A percentile compares a stretch with the other conserved stretches of the same genome.
Evolutionary conservation across 2,329 filamentous ascomycete species (phyloP).

Genomic region (Bipolaris oryzae): DNA sequence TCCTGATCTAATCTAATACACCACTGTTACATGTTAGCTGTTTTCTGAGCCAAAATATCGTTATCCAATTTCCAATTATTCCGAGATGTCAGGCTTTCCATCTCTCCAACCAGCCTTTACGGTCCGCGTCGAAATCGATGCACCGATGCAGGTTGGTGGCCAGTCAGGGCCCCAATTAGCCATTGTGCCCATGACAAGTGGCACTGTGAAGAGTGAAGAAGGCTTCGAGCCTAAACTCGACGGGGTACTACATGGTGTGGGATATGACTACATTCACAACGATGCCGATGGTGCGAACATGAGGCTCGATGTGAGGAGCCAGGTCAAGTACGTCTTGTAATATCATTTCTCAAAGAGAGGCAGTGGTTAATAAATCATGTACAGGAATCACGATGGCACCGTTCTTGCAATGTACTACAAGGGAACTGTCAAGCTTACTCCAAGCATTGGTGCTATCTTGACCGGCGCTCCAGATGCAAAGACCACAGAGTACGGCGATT

Average conservation of each 20-base stretch:
- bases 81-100: conserved; percentile 34
- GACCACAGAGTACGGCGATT: conserved; percentile 40
- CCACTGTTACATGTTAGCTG: background rate
- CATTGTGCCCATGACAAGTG: conserved; percentile 39
- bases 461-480: conserved; percentile 28
- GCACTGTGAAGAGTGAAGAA: conserved; percentile 39
- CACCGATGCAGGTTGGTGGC: conserved; percentile 34
- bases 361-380: background rate
- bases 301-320: conserved; percentile 37
- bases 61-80: background rate
- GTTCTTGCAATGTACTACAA: conserved; percentile 44
- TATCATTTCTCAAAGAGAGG: too few relatives aligned
- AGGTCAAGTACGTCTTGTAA: conserved; percentile 31
- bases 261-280: conserved; percentile 44
- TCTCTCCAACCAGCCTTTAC: conserved; percentile 40
- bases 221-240: conserved; percentile 38
- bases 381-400: conserved; percentile 27
- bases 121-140: conserved; percentile 37
- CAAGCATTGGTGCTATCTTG: conserved; percentile 32
- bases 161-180: conserved; percentile 30
- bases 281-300: conserved; percentile 35
- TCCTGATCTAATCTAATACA: background rate
- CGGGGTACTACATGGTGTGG: conserved; percentile 37
- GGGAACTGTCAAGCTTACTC: conserved; percentile 35
- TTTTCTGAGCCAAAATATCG: background rate